Base-by-base conservation (phyloP, 768 basidiomycete species). In the Lentinula raphanica region DNA sequence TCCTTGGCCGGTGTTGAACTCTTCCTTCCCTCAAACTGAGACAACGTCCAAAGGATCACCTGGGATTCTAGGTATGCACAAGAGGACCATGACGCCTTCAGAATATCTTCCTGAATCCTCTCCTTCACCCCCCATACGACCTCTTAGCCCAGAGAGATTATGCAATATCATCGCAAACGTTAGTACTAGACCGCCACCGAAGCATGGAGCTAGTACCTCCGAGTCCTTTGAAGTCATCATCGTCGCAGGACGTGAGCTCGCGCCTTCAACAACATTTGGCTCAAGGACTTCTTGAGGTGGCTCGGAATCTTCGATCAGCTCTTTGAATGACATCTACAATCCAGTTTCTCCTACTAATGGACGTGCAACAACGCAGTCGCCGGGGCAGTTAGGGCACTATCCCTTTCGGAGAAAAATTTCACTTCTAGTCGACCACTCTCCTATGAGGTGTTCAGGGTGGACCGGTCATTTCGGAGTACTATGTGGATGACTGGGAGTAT, bases 381-480 rank as follows among this genome's bases (percentile, higher is more conserved):
- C n/a, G n/a, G n/a, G 44, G 58, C 17, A 45, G 31, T 19, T 55
- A 51, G 3, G 56, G 50, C 8, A 45, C 25, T 45, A n/a, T n/a
- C n/a, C n/a, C 44, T 44, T 44, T 3, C 40, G 12, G 56, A 49
- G 25, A 60, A 51, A n/a, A 38, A 65, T 49, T 36, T 56, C 54
- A 64, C 25, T 46, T 63, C 12, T 50, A 66, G 63, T 32, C 64
- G 61, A 27, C 76, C 78, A 0, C 78, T 84, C 21, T 71, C 77
- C 4, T 77, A 76, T 0, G 80, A 84, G 54, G 75, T 76, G 19
- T 77, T 82, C 62, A 79, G 73, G 88, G 88, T 9, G 81, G 81
- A 1, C 83, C 81, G 0, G 74, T 80, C 48, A 74, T 74, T 3
- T 79, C 79, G 23, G 72, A 64, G 27, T 79, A 78, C 50, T 69